A percentile compares a stretch with the other conserved stretches of the same genome.
Evolutionary conservation across 176 grass and related monocot species (phyloP).

Genomic region (Cenchrus purpureus): DNA sequence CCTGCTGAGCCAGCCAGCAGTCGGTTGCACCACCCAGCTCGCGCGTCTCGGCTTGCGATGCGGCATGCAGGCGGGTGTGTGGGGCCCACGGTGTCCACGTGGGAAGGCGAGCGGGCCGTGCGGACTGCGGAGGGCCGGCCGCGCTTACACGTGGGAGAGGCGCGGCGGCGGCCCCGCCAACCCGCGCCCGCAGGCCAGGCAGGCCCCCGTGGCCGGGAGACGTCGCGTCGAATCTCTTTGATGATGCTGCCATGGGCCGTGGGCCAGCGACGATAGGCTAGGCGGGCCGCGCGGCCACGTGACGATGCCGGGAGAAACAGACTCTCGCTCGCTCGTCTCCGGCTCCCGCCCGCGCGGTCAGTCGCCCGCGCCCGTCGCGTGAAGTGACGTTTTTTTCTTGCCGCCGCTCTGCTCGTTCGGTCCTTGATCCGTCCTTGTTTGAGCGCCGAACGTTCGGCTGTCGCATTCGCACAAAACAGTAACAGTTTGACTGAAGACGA

Average conservation of each 20-base stretch:
- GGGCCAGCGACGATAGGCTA: background rate
- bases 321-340: background rate
- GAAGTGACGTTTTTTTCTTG: background rate
- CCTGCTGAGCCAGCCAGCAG: background rate
- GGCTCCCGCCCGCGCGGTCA: background rate
- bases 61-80: background rate
- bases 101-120: background rate
- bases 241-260: conserved; percentile 36
- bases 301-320: conserved; percentile 27
- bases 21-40: background rate
- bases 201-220: background rate
- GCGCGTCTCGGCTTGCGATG: background rate
- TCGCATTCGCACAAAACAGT: background rate
- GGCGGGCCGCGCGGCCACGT: conserved; percentile 47
- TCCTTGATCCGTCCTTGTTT: background rate
- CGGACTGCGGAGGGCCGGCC: background rate
- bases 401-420: too few species aligned
- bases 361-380: conserved; percentile 10
- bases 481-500: background rate
- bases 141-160: conserved; percentile 14
- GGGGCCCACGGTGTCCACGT: background rate
- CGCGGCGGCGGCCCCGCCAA: background rate
- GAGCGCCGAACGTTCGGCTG: background rate
- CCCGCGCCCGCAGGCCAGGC: too few species aligned
- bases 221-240: conserved; percentile 40